Evolutionary conservation across 371 early-diverging fungal species (phyloP).

Genomic region (Mucor saturninus): DNA sequence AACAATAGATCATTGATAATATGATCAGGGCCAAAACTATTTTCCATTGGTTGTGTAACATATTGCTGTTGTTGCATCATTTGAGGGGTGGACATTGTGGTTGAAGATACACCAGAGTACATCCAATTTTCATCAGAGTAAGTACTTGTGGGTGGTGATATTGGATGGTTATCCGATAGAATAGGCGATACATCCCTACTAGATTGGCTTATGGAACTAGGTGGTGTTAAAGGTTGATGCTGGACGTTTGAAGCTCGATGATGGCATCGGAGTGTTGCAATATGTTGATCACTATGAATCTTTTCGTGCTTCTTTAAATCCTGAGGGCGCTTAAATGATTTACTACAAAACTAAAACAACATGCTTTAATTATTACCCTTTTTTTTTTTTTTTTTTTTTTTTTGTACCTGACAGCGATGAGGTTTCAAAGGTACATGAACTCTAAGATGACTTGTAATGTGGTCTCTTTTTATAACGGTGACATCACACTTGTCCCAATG

Average conservation of each 20-base stretch:
- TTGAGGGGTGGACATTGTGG: slow-evolving; percentile 9
- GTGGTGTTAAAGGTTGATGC: slow-evolving; percentile 28
- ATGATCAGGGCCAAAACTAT: slow-evolving; percentile 9
- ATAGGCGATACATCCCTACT: slow-evolving; percentile 30
- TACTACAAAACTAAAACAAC: slow-evolving; percentile 62
- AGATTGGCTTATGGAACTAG: slow-evolving; percentile 14
- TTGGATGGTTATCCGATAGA: slow-evolving; percentile 26
- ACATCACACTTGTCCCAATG: slow-evolving; percentile 86
- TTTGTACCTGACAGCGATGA: slow-evolving; percentile 70
- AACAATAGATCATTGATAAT: slow-evolving; percentile 30
- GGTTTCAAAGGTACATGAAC: slow-evolving; percentile 94
- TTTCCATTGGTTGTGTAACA: slow-evolving; percentile 20
- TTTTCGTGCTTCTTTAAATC: slow-evolving; percentile 91
- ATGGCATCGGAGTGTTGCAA: slow-evolving; percentile 21
- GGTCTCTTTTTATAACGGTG: slow-evolving; percentile 85
- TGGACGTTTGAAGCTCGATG: slow-evolving; percentile 9
- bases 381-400: background rate
- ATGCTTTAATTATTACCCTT: background rate
- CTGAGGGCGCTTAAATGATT: slow-evolving; percentile 89
- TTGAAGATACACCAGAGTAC: slow-evolving; percentile 13
- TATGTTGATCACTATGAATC: slow-evolving; percentile 67
- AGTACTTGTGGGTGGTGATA: slow-evolving; percentile 33
- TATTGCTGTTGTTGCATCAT: background rate
- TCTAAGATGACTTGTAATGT: slow-evolving; percentile 91
- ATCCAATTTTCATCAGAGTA: slow-evolving; percentile 34